phyloP scores from a whole-genome alignment of 2,329 filamentous ascomycete species.

The Penicillium sclerotiorum region DNA sequence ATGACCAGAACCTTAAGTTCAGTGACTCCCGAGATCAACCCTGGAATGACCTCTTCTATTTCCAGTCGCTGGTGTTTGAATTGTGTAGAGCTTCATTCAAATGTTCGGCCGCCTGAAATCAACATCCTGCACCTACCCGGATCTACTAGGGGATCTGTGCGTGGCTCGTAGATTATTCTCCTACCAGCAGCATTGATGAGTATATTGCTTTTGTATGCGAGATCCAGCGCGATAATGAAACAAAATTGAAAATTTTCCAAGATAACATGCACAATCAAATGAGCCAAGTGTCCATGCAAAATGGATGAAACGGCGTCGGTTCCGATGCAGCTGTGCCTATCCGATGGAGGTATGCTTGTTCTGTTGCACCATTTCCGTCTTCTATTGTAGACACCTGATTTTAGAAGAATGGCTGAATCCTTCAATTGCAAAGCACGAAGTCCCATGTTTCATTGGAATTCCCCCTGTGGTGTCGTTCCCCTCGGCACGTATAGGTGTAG shows the following conservation, averaged over 20 bases:
- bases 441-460: too few relatives aligned
- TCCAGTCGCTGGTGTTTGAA: too few relatives aligned
- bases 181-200: not conserved
- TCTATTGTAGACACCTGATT: conserved; percentile 13
- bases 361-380: conserved; percentile 20
- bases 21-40: too few relatives aligned
- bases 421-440: not conserved
- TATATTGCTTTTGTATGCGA: too few relatives aligned
- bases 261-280: not conserved
- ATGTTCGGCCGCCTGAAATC: not conserved
- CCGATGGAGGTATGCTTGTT: conserved; percentile 24
- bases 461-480: too few relatives aligned
- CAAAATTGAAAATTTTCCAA: not conserved
- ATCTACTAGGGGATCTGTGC: conserved; percentile 2
- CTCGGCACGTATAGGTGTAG: not conserved
- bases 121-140: conserved; percentile 9
- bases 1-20: too few relatives aligned
- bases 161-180: conserved; percentile 5
- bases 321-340: conserved; percentile 21
- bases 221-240: too few relatives aligned
- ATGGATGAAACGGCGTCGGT: conserved; percentile 25
- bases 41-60: too few relatives aligned
- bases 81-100: not conserved
- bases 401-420: not conserved
- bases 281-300: conserved; percentile 4